Evolutionary conservation across 805 yeast genomes (phyloP).

Genomic region (Ogataea allantospora): DNA sequence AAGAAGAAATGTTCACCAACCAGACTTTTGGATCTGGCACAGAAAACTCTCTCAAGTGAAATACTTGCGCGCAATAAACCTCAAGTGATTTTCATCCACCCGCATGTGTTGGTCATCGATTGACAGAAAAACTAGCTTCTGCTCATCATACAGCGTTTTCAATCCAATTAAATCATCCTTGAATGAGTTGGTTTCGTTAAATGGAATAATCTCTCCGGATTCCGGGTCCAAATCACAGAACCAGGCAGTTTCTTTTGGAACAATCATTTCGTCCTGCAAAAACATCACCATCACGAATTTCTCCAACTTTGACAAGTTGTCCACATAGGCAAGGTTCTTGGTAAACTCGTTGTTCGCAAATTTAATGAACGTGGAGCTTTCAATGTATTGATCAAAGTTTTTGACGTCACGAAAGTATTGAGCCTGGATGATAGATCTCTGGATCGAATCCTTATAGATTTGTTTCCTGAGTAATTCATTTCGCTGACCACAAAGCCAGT

Average conservation of each 20-base stretch:
- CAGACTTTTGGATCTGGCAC: background rate
- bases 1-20: constrained; percentile 2
- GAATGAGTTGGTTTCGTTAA: constrained; percentile 50
- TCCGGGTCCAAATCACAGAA: constrained; percentile 52
- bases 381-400: constrained; percentile 52
- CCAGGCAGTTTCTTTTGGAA: constrained; percentile 72
- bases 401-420: constrained; percentile 67
- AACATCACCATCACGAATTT: constrained; percentile 61
- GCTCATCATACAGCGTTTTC: constrained; percentile 41
- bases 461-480: constrained; percentile 56
- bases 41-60: constrained; percentile 21
- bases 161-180: constrained; percentile 61
- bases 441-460: constrained; percentile 58
- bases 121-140: constrained; percentile 45
- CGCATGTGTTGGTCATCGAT: constrained; percentile 66
- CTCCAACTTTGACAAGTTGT: constrained; percentile 44
- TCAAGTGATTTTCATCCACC: constrained; percentile 52
- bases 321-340: constrained; percentile 35
- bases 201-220: constrained; percentile 42
- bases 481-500: constrained; percentile 58
- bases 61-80: constrained; percentile 42
- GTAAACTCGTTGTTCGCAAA: constrained; percentile 62
- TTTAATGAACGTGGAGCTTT: constrained; percentile 58
- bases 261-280: constrained; percentile 60
- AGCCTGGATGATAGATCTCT: constrained; percentile 61